Evolutionary conservation across 495 filamentous ascomycete species (phyloP), one percentile per base, ranked within the genome.

Genomic region (Penicillium paxilli): DNA sequence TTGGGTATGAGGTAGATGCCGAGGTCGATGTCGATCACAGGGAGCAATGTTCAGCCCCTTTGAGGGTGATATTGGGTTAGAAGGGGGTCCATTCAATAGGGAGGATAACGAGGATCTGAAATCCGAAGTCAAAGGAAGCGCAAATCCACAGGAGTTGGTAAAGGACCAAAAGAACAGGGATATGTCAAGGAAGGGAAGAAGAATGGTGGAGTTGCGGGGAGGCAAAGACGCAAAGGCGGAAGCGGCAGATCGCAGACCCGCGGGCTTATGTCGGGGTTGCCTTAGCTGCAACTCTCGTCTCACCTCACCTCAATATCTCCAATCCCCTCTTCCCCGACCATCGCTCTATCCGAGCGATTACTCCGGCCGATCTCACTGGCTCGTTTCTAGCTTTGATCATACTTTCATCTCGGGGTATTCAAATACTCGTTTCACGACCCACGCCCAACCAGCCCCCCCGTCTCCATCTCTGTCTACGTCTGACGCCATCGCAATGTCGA

Each of bases 401-500:
- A 49, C 37, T 25, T 35, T 30, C 28, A 14, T 14, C n/a, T n/a
- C 17, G 9, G 20, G 40, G 40, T 42, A 42, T 16, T 19, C 40
- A 4, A 32, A 32, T 32, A 32, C 30, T 23, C 40, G 40, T 42
- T 42, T 24, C 40, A 42, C 28, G 25, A 44, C 51, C 8, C 30
- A 33, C n/a, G 11, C 41, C 46, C 55, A n/a, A n/a, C 32, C 23
- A 38, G 14, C 32, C 37, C 4, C 30, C 22, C 6, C 41, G 30
- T 45, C 47, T 26, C 35, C n/a, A n/a, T n/a, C n/a, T n/a, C n/a
- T n/a, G n/a, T n/a, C n/a, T n/a, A 10, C 45, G 45, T 32, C 51
- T 49, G 45, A 49, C 44, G 42, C 46, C 54, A 53, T 54, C 71
- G 69, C 62, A 42, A 88, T 87, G 83, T 70, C 83, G 51, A 85